Conservation (phyloP, 1,284 basidiomycete genomes). For the Entoloma clypeatum region DNA sequence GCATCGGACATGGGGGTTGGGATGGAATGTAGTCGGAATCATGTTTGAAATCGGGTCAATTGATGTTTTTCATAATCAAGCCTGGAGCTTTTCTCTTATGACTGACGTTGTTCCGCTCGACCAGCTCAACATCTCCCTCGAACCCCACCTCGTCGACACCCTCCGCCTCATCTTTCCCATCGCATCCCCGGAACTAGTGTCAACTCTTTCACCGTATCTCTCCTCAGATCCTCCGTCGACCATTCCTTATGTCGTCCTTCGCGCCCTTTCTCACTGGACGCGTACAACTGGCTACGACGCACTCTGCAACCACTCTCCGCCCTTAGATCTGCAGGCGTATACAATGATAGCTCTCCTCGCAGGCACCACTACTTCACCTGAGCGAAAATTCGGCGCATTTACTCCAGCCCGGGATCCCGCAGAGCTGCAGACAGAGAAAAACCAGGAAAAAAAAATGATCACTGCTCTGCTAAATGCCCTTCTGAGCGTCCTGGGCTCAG, state of each 20-base stretch:
- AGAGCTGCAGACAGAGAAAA: constrained; percentile 38
- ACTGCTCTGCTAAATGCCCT: constrained; percentile 67
- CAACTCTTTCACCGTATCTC: constrained; percentile 38
- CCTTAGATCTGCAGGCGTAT: constrained; percentile 52
- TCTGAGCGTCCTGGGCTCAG: constrained; percentile 63
- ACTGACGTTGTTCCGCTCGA: constrained; percentile 4
- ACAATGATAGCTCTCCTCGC: constrained; percentile 73
- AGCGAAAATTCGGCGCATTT: constrained; percentile 58
- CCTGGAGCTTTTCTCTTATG: constrained; percentile 16
- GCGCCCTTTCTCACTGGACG: constrained; percentile 63
- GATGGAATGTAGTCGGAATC: too few relatives aligned
- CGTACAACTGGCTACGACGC: constrained; percentile 45
- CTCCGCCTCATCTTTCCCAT: constrained; percentile 43
- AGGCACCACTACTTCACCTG: constrained; percentile 68
- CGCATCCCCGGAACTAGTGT: constrained; percentile 43
- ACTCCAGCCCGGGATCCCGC: constrained; percentile 40
- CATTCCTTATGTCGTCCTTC: constrained; percentile 60
- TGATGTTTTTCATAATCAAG: too few relatives aligned
- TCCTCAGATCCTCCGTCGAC: constrained; percentile 31
- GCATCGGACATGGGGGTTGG: constrained; percentile 9
- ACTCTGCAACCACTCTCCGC: constrained; percentile 41
- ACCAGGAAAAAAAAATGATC: constrained; percentile 60
- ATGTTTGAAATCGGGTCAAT: neutral
- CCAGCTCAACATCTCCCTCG: constrained; percentile 61
- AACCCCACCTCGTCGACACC: constrained; percentile 52